A percentile compares a stretch with the other conserved stretches of the same genome.
Evolutionary conservation across 2,329 filamentous ascomycete species (phyloP).

Genomic region (Drechslerella dactyloides): DNA sequence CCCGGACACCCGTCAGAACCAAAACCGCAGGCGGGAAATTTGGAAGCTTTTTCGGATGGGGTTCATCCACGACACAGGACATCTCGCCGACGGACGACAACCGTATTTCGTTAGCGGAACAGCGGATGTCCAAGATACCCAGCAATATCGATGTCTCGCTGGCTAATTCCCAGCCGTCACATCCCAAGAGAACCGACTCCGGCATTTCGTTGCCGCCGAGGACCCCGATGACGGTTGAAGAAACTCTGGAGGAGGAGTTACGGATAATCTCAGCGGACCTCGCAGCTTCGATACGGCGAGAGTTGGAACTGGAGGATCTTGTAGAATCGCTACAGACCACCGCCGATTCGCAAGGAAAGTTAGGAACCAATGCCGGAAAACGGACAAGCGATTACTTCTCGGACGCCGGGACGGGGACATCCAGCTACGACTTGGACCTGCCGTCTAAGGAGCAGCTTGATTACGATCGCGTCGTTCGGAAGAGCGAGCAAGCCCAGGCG

Average conservation of each 20-base stretch:
- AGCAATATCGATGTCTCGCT: conserved; percentile 44
- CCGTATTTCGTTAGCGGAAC: conserved; percentile 28
- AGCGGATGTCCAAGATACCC: conserved; percentile 46
- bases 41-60: conserved; percentile 46
- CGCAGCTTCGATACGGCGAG: conserved; percentile 87
- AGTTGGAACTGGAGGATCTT: conserved; percentile 95
- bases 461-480: conserved; percentile 79
- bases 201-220: conserved; percentile 53
- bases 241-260: conserved; percentile 82
- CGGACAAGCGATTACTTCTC: conserved; percentile 98
- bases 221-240: conserved; percentile 53
- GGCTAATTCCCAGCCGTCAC: conserved; percentile 43
- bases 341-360: conserved; percentile 62
- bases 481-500: conserved; percentile 88
- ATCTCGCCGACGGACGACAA: conserved; percentile 32
- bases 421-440: conserved; percentile 58
- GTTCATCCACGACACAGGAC: conserved; percentile 25
- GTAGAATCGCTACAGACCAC: conserved; percentile 88
- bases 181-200: conserved; percentile 52
- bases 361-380: conserved; percentile 64
- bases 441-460: conserved; percentile 66
- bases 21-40: conserved; percentile 29
- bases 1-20: conserved; percentile 35
- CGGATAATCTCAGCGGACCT: conserved; percentile 92
- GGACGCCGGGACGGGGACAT: conserved; percentile 75